Base-by-base conservation (phyloP, 257 asterid genomes). In the Ballota nigra region DNA sequence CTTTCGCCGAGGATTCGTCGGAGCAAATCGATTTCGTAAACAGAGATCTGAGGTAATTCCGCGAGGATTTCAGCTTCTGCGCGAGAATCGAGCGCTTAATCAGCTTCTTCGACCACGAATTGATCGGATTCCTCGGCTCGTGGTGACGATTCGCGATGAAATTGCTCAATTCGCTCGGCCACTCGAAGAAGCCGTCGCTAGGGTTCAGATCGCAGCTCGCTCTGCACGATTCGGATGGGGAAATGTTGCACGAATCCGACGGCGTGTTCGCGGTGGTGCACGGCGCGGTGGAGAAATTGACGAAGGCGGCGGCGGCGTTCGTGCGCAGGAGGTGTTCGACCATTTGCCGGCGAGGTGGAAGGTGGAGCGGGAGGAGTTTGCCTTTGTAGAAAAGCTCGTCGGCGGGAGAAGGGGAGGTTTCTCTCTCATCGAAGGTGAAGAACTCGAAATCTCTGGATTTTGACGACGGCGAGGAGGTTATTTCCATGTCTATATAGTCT, bases 381-480 rank as follows among this genome's bases (percentile, higher is more conserved):
- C 98, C 98, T 24, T 82, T 86, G 88, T 82, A 82, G 68, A 92
- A 89, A 59, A 92, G 96, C 22, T 87, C 92, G 62, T 85, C 96
- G 16, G 96, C 96, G 4, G 92, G 80, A 29, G 78, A 81, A 33
- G 79, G 63, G 4, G 79, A 65, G 72, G 77, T 0, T 16, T 70
- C 71, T 28, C 62, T 75, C 12, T 77, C 83, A 0, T 66, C 59
- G 80, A 72, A 43, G 23, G 74, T 8, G 47, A 81, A 91, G 81
- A 92, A 92, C 77, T 89, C 96, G 69, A 89, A 87, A 11, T 86
- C 91, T 62, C 65, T 80, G 77, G 23, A 59, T 49, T 82, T 75
- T 12, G 88, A 78, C 18, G 88, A 78, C 18, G 87, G 38, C 9
- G 38, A 33, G 5, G 38, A 33, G 8, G 8, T 31, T 8, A 84